Evolutionary conservation across 1,284 basidiomycete species (phyloP).

Genomic region (Trametes sp.): DNA sequence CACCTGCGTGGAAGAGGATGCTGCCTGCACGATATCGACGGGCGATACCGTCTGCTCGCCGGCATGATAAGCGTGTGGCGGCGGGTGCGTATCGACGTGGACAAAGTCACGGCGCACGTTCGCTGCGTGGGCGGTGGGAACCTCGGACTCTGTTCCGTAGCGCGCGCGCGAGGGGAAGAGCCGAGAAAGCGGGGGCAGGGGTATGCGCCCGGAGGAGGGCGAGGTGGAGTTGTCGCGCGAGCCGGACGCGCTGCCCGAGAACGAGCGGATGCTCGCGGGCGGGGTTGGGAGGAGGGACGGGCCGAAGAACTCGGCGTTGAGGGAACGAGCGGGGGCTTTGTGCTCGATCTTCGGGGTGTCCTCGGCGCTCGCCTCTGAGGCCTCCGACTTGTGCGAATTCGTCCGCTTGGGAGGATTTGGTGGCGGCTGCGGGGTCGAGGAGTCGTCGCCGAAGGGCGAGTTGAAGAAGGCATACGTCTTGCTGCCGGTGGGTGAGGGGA

Average conservation of each 20-base stretch:
- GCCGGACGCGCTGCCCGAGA: constrained; percentile 33
- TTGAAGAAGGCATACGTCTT: constrained; percentile 45
- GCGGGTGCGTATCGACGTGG: constrained; percentile 29
- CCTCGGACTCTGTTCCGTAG: constrained; percentile 36
- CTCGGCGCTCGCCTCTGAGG: constrained; percentile 31
- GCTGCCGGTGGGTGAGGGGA: constrained; percentile 36
- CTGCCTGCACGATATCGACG: constrained; percentile 25
- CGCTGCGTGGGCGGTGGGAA: constrained; percentile 21
- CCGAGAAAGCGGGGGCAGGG: constrained; percentile 40
- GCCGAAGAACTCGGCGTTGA: constrained; percentile 45
- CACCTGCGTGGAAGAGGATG: constrained; percentile 17
- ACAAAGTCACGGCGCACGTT: constrained; percentile 35
- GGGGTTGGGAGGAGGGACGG: constrained; percentile 40
- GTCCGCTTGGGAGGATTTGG: constrained; percentile 38
- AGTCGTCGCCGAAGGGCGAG: constrained; percentile 38
- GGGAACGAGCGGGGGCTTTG: constrained; percentile 37
- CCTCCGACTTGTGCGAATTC: constrained; percentile 28
- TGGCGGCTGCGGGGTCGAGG: constrained; percentile 34
- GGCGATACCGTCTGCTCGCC: constrained; percentile 24
- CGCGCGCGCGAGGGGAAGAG: constrained; percentile 45
- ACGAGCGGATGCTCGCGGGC: constrained; percentile 38
- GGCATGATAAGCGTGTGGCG: constrained; percentile 9
- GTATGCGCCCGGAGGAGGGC: constrained; percentile 31
- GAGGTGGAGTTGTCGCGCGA: constrained; percentile 40
- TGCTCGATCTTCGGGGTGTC: constrained; percentile 34